Evolutionary conservation across 768 basidiomycete genomes (phyloP).

Genomic region (Sarcodon sp.): DNA sequence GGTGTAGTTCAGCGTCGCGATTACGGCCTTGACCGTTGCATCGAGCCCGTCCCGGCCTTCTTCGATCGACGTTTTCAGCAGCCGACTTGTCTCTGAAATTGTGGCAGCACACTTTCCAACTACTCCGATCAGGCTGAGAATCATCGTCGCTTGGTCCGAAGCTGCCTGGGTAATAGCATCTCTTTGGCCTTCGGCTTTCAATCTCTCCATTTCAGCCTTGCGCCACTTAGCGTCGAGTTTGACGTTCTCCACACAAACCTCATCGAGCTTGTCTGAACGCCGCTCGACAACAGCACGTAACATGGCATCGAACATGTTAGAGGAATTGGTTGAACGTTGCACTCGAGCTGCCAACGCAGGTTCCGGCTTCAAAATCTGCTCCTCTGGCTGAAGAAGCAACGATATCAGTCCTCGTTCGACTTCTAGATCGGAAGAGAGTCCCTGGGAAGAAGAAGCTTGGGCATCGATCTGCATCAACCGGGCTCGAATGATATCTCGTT

Average conservation of each 20-base stretch:
- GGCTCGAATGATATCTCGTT: constrained; percentile 47
- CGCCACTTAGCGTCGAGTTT: constrained; percentile 54
- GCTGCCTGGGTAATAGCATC: constrained; percentile 52
- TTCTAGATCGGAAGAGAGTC: constrained; percentile 44
- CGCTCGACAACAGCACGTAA: constrained; percentile 76
- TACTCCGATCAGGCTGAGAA: constrained; percentile 69
- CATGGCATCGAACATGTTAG: constrained; percentile 76
- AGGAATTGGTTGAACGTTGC: constrained; percentile 60
- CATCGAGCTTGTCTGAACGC: constrained; percentile 68
- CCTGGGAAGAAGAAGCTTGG: constrained; percentile 20
- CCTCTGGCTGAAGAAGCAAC: constrained; percentile 58
- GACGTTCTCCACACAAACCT: constrained; percentile 52
- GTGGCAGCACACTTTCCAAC: constrained; percentile 67
- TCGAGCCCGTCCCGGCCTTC: constrained; percentile 23
- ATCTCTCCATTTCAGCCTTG: constrained; percentile 58
- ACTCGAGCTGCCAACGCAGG: constrained; percentile 47
- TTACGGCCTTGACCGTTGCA: constrained; percentile 32
- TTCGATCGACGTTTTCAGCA: constrained; percentile 25
- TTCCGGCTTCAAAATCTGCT: constrained; percentile 44
- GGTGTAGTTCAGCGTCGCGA: constrained; percentile 35
- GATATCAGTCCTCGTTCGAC: constrained; percentile 62
- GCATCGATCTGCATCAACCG: constrained; percentile 47
- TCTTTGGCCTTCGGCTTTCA: constrained; percentile 53
- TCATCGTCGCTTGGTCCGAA: constrained; percentile 47
- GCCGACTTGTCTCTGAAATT: constrained; percentile 44